Percentiles rank a stretch among this genome's conserved stretches.
Conservation (phyloP, 768 basidiomycete species). For the Russula abietina region DNA sequence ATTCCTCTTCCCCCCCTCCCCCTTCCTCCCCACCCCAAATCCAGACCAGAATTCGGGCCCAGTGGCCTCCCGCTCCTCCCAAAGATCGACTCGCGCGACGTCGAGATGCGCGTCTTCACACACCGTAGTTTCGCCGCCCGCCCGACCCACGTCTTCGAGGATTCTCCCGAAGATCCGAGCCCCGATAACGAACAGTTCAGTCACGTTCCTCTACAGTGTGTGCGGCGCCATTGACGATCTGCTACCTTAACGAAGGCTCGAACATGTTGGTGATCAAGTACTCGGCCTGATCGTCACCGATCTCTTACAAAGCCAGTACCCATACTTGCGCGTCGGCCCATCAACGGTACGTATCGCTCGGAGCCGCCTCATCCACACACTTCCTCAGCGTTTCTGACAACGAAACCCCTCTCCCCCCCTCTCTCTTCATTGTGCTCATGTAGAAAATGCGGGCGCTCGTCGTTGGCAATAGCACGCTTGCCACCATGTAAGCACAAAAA, state of each 20-base stretch:
- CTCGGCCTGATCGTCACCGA: slow-evolving; percentile 60
- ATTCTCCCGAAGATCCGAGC: slow-evolving; percentile 60
- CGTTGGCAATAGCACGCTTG: slow-evolving; percentile 68
- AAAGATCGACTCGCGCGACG: slow-evolving; percentile 40
- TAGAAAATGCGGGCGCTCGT: slow-evolving; percentile 77
- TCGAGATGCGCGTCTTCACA: slow-evolving; percentile 59
- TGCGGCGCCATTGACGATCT: neutral
- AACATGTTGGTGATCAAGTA: slow-evolving; percentile 74
- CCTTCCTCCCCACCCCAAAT: neutral
- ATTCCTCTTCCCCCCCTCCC: too few species aligned
- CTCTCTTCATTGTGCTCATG: neutral
- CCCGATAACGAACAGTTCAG: slow-evolving; percentile 82
- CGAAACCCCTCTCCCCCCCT: neutral
- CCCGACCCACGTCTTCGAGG: slow-evolving; percentile 72
- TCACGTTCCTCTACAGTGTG: neutral
- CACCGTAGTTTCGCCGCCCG: slow-evolving; percentile 67
- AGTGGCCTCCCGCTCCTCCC: slow-evolving; percentile 53
- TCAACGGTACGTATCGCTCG: slow-evolving; percentile 46
- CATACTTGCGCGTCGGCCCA: slow-evolving; percentile 68
- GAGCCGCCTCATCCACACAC: neutral
- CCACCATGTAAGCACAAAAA: slow-evolving; percentile 49
- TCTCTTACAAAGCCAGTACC: slow-evolving; percentile 54
- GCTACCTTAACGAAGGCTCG: slow-evolving; percentile 43
- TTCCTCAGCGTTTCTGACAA: neutral
- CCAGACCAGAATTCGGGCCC: slow-evolving; percentile 34